Base-by-base conservation (phyloP, 768 basidiomycete species). In the Xanthoconium purpureum region DNA sequence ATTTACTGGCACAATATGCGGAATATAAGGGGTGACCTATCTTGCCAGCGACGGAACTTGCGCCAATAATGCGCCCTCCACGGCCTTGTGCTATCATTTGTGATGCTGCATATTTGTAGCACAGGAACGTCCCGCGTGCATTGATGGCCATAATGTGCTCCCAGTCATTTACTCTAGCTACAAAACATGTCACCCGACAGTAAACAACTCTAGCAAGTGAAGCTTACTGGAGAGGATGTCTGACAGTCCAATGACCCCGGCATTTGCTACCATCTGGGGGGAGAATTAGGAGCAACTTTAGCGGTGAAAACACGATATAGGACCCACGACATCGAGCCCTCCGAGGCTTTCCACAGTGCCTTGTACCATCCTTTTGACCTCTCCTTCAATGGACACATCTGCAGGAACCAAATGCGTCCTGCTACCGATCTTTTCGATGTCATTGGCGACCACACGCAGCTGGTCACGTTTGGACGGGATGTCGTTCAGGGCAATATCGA, bases 51-150 rank as follows among this genome's bases (percentile, higher is more conserved):
- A 55, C 0, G 6, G 65, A 71, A 28, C 60, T 63, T 9, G 69
- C 69, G 1, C 85, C 80, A 29, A 86, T 77, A 56, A 88, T 82
- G 17, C 80, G 74, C 1, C 85, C 82, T 15, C 82, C 78, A 6
- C 68, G 71, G 0, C 78, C 76, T 69, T 82, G 81, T 10, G 63
- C 53, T 11, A 84, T 75, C 87, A 88, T 88, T 61, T 82, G 79
- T 50, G 71, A 72, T 17, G 82, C 84, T 2, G 84, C 87, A 55
- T 85, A 75, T 51, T 85, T 83, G 44, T 86, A 87, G 64, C 82
- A 86, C 57, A 82, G 75, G 71, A 82, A 85, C 3, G 77, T 71
- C 37, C 84, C 84, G 50, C 80, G 77, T 57, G 78, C 73, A 61
- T 88, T 87, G 60, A 86, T 71, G 6, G 75, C 71, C 57, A 80